phyloP scores from a whole-genome alignment of 176 grass and related monocot species.

The Musa troglodytarum region DNA sequence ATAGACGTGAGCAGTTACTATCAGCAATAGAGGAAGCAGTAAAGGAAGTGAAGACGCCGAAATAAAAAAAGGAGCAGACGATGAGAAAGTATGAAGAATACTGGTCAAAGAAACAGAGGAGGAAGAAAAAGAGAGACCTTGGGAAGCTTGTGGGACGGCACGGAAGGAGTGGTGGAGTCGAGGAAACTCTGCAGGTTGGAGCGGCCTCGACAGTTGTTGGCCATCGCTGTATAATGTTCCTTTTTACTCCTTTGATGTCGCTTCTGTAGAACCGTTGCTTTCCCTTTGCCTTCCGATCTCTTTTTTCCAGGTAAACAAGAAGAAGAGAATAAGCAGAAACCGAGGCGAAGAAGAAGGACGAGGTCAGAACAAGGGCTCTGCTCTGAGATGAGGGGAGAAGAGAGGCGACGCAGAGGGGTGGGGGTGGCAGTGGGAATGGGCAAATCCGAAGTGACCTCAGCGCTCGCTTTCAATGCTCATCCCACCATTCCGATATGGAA shows the following conservation, averaged over 20 bases:
- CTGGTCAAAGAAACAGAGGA: not conserved
- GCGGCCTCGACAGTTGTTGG: not conserved
- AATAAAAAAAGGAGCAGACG: not conserved
- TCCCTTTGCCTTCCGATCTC: not conserved
- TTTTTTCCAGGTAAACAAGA: not conserved
- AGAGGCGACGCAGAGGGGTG: not conserved
- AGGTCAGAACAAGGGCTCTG: too few relatives aligned
- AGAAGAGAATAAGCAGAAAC: not conserved
- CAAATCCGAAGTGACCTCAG: not conserved
- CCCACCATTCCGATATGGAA: not conserved
- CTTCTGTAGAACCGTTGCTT: not conserved
- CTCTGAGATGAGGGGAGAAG: not conserved
- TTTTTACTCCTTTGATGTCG: not conserved
- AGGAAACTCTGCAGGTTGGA: slow-evolving; percentile 11
- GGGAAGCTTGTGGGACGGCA: slow-evolving; percentile 1
- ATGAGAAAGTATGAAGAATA: not conserved
- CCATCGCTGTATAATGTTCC: not conserved
- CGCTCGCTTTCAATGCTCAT: not conserved
- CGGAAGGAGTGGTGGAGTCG: not conserved
- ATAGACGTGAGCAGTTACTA: too few relatives aligned
- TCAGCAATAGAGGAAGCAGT: too few relatives aligned
- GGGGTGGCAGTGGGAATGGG: not conserved
- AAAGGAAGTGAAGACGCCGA: too few relatives aligned
- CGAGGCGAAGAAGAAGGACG: not conserved
- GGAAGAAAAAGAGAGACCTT: not conserved